Evolutionary conservation across 148 eudicot species (phyloP), one percentile per base, ranked within the genome.

Genomic region (Fagopyrum esculentum): DNA sequence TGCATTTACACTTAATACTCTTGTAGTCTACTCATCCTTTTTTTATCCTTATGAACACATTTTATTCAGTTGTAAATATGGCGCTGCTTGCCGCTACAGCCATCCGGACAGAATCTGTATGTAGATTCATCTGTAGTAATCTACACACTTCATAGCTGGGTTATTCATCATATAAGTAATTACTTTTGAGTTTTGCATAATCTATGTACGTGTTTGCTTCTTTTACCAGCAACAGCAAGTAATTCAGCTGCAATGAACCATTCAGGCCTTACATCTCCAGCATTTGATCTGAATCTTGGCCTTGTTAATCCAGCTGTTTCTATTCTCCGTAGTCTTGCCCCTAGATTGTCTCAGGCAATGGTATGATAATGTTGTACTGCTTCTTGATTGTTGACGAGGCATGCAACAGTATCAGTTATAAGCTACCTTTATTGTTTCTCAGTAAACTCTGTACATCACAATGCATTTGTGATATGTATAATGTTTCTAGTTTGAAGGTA

Each of bases 51-150:
- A 35, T 35, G 1, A 35, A 35, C 40, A 35, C 40, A 0, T 35
- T 1, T 1, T 35, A 35, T 35, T 35, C 40, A 35, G 99, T 76
- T 95, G 99, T 77, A 95, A 95, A 80, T 95, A 90, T 77, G 97
- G 97, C 71, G 86, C 87, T 64, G 87, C 86, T 63, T 95, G 99
- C 83, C 96, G 97, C 72, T 95, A 89, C 80, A 95, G 85, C 82
- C 99, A 95, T 84, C 99, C 99, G 45, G 97, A 95, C 44, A 83
- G 91, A 80, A 77, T 80, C 82, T 87, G 98, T 94, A 80, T 63
- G 87, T 76, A 15, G 69, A 11, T 63, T 9, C 4, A 6, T 11
- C 26, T 30, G 40, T 3, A 56, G 61, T 30, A 10, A 15, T 63
- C 16, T 63, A 63, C 44, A 63, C 26, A 44, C 10, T 9, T 16